Evolutionary conservation across 305 asterid species (phyloP).

Genomic region (Fraxinus greggii): DNA sequence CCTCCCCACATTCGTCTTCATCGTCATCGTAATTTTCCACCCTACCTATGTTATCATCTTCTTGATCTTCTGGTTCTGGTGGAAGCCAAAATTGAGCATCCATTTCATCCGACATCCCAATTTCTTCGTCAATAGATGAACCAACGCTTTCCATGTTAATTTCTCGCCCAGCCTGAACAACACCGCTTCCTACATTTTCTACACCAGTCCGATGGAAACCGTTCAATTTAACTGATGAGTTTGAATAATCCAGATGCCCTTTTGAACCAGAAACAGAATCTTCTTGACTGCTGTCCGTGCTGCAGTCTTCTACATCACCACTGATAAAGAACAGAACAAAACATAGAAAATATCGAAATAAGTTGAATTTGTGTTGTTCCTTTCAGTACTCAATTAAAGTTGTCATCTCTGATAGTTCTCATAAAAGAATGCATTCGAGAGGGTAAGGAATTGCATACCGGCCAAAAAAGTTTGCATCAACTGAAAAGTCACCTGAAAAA

Average conservation of each 20-base stretch:
- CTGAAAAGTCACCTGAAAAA: conserved; percentile 72
- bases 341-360: conserved; percentile 19
- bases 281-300: conserved; percentile 52
- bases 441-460: conserved; percentile 49
- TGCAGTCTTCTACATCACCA: conserved; percentile 44
- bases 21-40: conserved; percentile 62
- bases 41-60: conserved; percentile 62
- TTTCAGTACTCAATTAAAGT: conserved; percentile 8
- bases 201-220: conserved; percentile 36
- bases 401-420: conserved; percentile 13
- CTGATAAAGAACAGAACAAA: conserved; percentile 32
- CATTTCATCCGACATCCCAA: conserved; percentile 48
- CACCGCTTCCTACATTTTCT: conserved; percentile 33
- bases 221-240: conserved; percentile 28
- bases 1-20: conserved; percentile 65
- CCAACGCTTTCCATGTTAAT: conserved; percentile 29
- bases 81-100: conserved; percentile 80
- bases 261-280: conserved; percentile 33
- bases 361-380: not conserved
- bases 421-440: conserved; percentile 8
- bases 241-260: conserved; percentile 30
- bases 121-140: conserved; percentile 36
- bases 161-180: conserved; percentile 25
- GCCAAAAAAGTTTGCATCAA: conserved; percentile 50
- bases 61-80: conserved; percentile 69